phyloP scores from a whole-genome alignment of 1,284 basidiomycete species.

The Fomitiporia mediterranea region DNA sequence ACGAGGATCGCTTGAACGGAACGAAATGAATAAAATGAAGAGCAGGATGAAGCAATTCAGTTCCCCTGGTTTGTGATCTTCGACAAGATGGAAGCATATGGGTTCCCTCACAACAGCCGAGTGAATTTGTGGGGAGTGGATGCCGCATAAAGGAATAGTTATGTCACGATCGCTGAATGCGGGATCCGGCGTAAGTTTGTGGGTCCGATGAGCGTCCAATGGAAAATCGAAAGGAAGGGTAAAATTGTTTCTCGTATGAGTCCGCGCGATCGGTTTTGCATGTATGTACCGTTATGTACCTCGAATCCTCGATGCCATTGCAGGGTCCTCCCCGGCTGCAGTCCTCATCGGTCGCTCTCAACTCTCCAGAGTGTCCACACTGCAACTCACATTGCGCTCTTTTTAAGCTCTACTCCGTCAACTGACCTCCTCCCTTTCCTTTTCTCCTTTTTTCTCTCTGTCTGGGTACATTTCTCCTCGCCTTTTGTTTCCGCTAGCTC shows the following conservation, averaged over 20 bases:
- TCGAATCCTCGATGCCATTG: no score
- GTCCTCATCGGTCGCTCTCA: neutral
- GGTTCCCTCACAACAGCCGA: neutral
- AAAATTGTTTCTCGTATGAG: neutral
- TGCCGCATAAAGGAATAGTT: neutral
- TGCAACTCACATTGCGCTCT: neutral
- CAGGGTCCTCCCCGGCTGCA: neutral
- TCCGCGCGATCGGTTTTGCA: neutral
- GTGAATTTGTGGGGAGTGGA: neutral
- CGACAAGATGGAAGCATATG: neutral
- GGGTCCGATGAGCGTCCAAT: neutral
- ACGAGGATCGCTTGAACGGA: no score
- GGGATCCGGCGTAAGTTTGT: no score
- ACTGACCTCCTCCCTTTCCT: neutral
- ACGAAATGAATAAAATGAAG: neutral
- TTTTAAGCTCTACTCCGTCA: neutral
- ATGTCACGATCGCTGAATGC: neutral
- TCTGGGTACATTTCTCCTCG: neutral
- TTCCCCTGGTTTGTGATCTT: no score
- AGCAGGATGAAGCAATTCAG: no score
- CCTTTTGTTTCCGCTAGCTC: conserved; percentile 1
- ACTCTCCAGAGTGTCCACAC: neutral
- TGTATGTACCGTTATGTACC: neutral
- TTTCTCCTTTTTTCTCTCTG: conserved; percentile 6
- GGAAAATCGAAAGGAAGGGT: neutral